phyloP scores from a whole-genome alignment of 306 rosid species.

The Betula pendula region DNA sequence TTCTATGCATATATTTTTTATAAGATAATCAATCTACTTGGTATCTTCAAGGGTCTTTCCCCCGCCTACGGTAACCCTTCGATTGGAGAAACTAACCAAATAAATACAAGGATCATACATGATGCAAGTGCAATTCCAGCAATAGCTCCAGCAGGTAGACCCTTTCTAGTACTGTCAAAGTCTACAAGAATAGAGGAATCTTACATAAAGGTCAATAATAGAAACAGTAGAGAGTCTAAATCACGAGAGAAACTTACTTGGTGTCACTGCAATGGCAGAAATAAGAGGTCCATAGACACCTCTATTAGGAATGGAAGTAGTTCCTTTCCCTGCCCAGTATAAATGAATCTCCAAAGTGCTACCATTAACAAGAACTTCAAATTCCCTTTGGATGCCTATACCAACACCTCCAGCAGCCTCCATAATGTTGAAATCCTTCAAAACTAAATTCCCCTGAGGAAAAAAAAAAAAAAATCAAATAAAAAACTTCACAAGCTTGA shows the following conservation, averaged over 20 bases:
- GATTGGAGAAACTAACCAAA: slow-evolving; percentile 42
- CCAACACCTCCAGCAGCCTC: slow-evolving; percentile 70
- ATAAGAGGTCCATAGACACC: slow-evolving; percentile 87
- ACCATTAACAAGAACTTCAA: slow-evolving; percentile 45
- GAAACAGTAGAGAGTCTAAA: slow-evolving; percentile 8
- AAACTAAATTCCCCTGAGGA: slow-evolving; percentile 51
- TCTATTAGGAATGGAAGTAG: slow-evolving; percentile 59
- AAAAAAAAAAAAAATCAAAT: background rate
- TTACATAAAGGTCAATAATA: background rate
- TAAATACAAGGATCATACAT: slow-evolving; percentile 35
- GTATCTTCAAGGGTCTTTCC: slow-evolving; percentile 50
- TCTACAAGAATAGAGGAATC: slow-evolving; percentile 34
- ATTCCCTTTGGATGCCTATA: slow-evolving; percentile 33
- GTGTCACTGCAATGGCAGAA: slow-evolving; percentile 67
- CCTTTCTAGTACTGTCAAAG: slow-evolving; percentile 45
- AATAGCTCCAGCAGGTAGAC: slow-evolving; percentile 55
- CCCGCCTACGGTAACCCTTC: slow-evolving; percentile 48
- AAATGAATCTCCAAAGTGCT: slow-evolving; percentile 68
- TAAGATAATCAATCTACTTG: slow-evolving; percentile 38
- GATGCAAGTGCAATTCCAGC: slow-evolving; percentile 62
- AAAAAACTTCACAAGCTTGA: slow-evolving; percentile 13
- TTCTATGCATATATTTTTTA: background rate
- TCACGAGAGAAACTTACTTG: slow-evolving; percentile 44
- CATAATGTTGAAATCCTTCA: slow-evolving; percentile 55
- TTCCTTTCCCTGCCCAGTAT: slow-evolving; percentile 84